Conservation (phyloP, 257 asterid species). For the Solanum paucissectum region DNA sequence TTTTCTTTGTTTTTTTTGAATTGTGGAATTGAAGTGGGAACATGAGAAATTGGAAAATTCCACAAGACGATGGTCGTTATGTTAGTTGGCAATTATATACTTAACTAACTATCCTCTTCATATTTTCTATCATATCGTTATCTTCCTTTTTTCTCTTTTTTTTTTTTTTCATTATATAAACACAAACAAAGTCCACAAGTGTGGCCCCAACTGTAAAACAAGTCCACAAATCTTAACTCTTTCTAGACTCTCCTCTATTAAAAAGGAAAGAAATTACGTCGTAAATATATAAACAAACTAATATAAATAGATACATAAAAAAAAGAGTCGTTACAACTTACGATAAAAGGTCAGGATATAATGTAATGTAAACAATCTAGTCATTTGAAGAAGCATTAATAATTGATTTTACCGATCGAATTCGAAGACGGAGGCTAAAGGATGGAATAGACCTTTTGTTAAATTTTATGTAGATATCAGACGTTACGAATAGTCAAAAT, state of each 20-base stretch:
- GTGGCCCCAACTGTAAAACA: neutral
- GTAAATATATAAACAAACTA: neutral
- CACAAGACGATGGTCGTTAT: neutral
- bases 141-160: neutral
- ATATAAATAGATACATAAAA: neutral
- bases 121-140: neutral
- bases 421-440: fast-evolving
- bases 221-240: neutral
- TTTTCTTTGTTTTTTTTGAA: neutral
- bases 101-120: neutral
- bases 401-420: neutral
- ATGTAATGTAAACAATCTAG: no score
- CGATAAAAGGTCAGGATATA: fast-evolving
- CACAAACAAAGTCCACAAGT: neutral
- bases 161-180: neutral
- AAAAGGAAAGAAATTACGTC: neutral
- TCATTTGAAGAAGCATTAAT: neutral
- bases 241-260: neutral
- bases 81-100: neutral
- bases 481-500: neutral
- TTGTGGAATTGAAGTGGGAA: neutral
- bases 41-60: neutral
- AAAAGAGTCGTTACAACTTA: fast-evolving
- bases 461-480: fast-evolving
- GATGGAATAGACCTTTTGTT: no score